Base-by-base conservation (phyloP, 495 filamentous ascomycete species). In the Aspergillus heteromorphus region DNA sequence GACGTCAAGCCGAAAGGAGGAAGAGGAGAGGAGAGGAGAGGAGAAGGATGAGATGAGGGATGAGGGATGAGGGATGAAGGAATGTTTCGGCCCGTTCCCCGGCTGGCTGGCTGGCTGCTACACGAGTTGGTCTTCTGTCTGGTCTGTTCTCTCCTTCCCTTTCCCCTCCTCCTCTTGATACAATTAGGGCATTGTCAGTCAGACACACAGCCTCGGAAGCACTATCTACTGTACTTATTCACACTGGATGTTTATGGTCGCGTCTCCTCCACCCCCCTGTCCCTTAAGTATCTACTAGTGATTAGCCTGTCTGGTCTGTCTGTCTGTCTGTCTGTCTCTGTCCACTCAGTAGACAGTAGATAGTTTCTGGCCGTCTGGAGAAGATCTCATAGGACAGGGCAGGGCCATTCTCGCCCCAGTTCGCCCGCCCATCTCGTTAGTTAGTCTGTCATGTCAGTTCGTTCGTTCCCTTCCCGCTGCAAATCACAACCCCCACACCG, bases 41-140 rank as follows among this genome's bases (percentile, higher is more conserved):
- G 16, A 25, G 23, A 27, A 27, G 23, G 7, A 27, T 3, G n/a
- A n/a, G 34, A n/a, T 14, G n/a, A 38, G n/a, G n/a, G 1, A n/a
- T 9, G 2, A 36, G n/a, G 29, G 42, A 30, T 27, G 34, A 13
- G 34, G 16, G 17, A 40, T 2, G 6, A 16, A 53, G 40, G 52
- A 50, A 55, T 59, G 57, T 60, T 57, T 58, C 55, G 59, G 59
- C n/a, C 59, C 55, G 59, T 38, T 53, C 48, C 55, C 55, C 54
- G 54, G 21, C 48, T n/a, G n/a, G n/a, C n/a, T n/a, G n/a, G n/a
- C n/a, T n/a, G n/a, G n/a, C n/a, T n/a, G 23, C 23, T 27, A 51
- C 58, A 53, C 58, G 41, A 48, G 57, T 29, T 34, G n/a, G n/a
- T 49, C 29, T 16, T 18, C 45, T 47, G 31, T 51, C 14, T 27